Evolutionary conservation across 2,329 filamentous ascomycete genomes (phyloP), one percentile per base, ranked within the genome.

Genomic region (Ophiostoma australiae): DNA sequence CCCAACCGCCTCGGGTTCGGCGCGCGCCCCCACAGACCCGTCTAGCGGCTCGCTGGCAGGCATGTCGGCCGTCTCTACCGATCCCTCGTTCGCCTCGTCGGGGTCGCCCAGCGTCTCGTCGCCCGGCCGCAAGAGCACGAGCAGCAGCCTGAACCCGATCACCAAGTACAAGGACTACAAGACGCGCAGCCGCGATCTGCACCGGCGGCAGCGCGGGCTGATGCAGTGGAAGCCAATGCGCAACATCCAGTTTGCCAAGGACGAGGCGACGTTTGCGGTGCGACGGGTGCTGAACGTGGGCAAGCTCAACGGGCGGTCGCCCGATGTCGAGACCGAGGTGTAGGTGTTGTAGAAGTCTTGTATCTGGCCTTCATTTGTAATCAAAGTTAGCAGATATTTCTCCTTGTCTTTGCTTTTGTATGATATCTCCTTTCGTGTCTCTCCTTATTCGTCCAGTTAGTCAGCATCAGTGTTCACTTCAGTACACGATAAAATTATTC

Each of bases 211-310:
- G 75, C 86, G 94, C 13, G 94, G 94, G 0, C 77, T 97, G 77
- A 97, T 97, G 92, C 94, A 98, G 79, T 98, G 94, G 79, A 91
- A 89, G 77, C 94, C 94, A 0, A 91, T 94, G 78, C 85, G 94
- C 58, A 97, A 97, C 78, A 84, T 88, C 31, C 88, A 89, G 75
- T 98, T 97, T 79, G 94, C 90, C 63, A 97, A 95, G 81, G 86
- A 97, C 76, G 92, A 98, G 82, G 88, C 91, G 0, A 90, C 91
- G 76, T 94, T 90, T 80, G 92, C 91, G 0, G 80, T 93, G 5
- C 84, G 89, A 65, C 92, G 91, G 78, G 81, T 96, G 70, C 91
- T 90, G 79, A 90, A 91, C 76, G 89, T 92, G 78, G 85, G 95
- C 11, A 90, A 89, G 44, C 80, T 98, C 77, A 88, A 89, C 58